Evolutionary conservation across 2,329 filamentous ascomycete species (phyloP).

Genomic region (Teratosphaeria viscida): DNA sequence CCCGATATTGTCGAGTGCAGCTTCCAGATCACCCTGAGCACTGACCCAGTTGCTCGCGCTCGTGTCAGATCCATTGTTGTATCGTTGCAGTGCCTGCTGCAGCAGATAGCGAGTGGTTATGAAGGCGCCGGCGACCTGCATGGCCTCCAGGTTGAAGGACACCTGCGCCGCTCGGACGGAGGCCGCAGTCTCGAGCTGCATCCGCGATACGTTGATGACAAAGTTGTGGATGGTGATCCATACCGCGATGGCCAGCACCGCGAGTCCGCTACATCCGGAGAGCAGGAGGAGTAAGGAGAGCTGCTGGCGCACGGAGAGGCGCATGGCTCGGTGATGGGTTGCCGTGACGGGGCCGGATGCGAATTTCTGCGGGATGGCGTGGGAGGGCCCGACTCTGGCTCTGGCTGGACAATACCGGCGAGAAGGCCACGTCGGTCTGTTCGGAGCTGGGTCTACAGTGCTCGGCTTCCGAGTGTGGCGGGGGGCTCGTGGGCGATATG

Average conservation of each 20-base stretch:
- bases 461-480: not conserved
- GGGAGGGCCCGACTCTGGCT: not conserved
- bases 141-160: constrained; percentile 64
- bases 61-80: constrained; percentile 45
- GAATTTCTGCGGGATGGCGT: not conserved
- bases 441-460: not conserved
- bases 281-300: constrained; percentile 68
- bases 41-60: constrained; percentile 49
- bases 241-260: constrained; percentile 70
- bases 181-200: constrained; percentile 63
- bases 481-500: not conserved
- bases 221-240: constrained; percentile 52
- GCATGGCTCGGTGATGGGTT: constrained; percentile 42
- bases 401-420: not conserved
- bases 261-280: constrained; percentile 62
- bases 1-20: constrained; percentile 52
- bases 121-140: constrained; percentile 63
- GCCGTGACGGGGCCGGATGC: not conserved
- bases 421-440: not conserved
- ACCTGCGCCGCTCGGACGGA: constrained; percentile 79
- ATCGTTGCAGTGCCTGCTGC: constrained; percentile 42
- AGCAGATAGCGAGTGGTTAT: constrained; percentile 55
- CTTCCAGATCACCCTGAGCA: constrained; percentile 54
- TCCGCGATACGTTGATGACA: constrained; percentile 44
- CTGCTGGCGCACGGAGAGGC: constrained; percentile 80